phyloP scores from a whole-genome alignment of 768 basidiomycete genomes.

The Boletales sp. region DNA sequence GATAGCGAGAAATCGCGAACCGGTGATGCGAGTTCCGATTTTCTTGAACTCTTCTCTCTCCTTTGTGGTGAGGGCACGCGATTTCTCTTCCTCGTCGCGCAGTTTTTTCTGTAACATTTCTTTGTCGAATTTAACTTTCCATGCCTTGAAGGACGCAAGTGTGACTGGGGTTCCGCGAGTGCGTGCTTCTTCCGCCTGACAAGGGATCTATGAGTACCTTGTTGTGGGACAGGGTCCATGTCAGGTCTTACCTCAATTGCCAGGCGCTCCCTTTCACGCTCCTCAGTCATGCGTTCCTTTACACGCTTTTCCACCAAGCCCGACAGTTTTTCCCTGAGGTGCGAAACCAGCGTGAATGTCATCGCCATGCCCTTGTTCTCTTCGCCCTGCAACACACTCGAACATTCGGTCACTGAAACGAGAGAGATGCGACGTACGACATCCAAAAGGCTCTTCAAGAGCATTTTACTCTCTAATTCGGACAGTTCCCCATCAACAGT shows the following conservation, averaged over 20 bases:
- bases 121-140: slow-evolving; percentile 77
- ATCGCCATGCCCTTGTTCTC: slow-evolving; percentile 95
- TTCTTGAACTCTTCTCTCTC: slow-evolving; percentile 85
- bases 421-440: slow-evolving; percentile 40
- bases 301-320: slow-evolving; percentile 56
- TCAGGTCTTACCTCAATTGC: slow-evolving; percentile 62
- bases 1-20: slow-evolving; percentile 38
- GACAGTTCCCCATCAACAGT: slow-evolving; percentile 62
- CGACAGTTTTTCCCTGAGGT: slow-evolving; percentile 75
- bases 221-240: background rate
- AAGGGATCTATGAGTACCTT: slow-evolving; percentile 3
- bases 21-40: slow-evolving; percentile 56
- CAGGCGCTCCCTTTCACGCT: slow-evolving; percentile 67
- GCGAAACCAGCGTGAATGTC: slow-evolving; percentile 91
- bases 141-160: slow-evolving; percentile 68
- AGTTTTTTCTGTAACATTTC: slow-evolving; percentile 56
- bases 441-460: slow-evolving; percentile 54
- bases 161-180: slow-evolving; percentile 94
- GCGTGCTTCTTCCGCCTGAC: slow-evolving; percentile 79
- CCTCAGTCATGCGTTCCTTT: slow-evolving; percentile 55
- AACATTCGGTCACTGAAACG: background rate
- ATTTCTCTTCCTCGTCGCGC: slow-evolving; percentile 73
- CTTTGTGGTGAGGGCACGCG: slow-evolving; percentile 67
- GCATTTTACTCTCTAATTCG: slow-evolving; percentile 49
- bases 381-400: slow-evolving; percentile 49